Base-by-base conservation (phyloP, 805 yeast species). In the Candida corydali region DNA sequence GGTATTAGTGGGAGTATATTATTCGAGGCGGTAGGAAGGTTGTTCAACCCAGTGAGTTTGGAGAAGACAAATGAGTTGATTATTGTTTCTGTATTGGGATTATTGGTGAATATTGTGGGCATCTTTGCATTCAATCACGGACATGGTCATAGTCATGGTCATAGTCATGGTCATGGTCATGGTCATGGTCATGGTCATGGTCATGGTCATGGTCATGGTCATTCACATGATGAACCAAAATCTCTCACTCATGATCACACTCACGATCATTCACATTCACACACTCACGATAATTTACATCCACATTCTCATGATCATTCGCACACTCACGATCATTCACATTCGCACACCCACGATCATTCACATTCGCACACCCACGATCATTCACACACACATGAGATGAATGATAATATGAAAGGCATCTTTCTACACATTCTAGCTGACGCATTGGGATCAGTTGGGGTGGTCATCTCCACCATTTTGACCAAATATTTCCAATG, bases 371-470 rank as follows among this genome's bases (percentile, higher is more conserved):
- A 46, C 29, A 34, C 28, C 2, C 58, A 52, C 32, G 41, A 47
- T 12, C 61, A 61, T 26, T 18, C 9, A 32, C 40, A 32, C 14
- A 42, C 32, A 14, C 22, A 40, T 3, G 27, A 18, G 6, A 53
- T 66, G 56, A 72, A 69, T 43, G 80, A 76, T 46, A 91, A 91
- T 56, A 85, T 91, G 94, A 80, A 82, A 40, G 99, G 99, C 10
- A 86, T 93, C 4, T 93, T 93, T 51, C 65, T 93, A 30, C 99
- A 93, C 50, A 85, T 93, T 20, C 55, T 93, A 30, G 99, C 99
- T 0, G 99, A 93, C 51, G 89, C 98, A 0, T 65, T 93, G 27
- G 99, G 99, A 0, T 91, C 98, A 0, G 95, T 89, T 0, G 98
- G 98, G 5, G 99, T 94, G 12, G 89, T 93, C n/a, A 59, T 87